A percentile compares a stretch with the other conserved stretches of the same genome.
Conservation (phyloP, 345 rosid genomes). For the Melaleuca quinquenervia region DNA sequence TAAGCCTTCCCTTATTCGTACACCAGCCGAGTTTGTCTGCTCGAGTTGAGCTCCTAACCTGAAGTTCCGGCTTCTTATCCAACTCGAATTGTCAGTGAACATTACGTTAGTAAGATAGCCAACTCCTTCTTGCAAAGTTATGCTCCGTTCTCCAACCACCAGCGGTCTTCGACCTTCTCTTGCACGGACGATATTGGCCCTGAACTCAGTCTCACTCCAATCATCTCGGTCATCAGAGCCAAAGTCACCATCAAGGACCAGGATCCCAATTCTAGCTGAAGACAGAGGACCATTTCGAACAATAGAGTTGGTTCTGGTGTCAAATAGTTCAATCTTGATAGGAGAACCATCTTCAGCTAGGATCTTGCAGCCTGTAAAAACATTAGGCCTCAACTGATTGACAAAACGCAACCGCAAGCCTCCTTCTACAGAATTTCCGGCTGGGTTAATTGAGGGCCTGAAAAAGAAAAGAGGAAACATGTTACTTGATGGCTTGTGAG, state of each 20-base stretch:
- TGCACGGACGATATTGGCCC: slow-evolving; percentile 29
- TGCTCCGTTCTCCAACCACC: slow-evolving; percentile 43
- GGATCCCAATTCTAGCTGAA: slow-evolving; percentile 38
- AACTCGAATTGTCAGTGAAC: slow-evolving; percentile 78
- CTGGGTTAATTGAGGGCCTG: slow-evolving; percentile 18
- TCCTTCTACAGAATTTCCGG: slow-evolving; percentile 16
- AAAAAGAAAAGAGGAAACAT: neutral
- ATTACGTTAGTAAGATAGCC: slow-evolving; percentile 27
- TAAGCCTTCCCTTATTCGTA: slow-evolving; percentile 42
- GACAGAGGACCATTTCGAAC: slow-evolving; percentile 39
- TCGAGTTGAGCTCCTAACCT: slow-evolving; percentile 52
- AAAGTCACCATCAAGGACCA: slow-evolving; percentile 58
- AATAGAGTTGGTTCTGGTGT: slow-evolving; percentile 17
- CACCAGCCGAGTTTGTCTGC: slow-evolving; percentile 20
- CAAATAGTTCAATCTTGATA: slow-evolving; percentile 30
- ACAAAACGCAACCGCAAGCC: slow-evolving; percentile 32
- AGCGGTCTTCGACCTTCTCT: slow-evolving; percentile 66
- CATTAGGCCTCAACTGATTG: slow-evolving; percentile 15
- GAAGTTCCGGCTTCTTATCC: slow-evolving; percentile 66
- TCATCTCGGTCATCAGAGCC: slow-evolving; percentile 26
- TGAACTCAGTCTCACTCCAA: slow-evolving; percentile 39
- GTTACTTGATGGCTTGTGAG: neutral
- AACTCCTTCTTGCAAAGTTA: slow-evolving; percentile 36
- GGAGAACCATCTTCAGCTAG: slow-evolving; percentile 33
- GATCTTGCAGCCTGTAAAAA: slow-evolving; percentile 54